Evolutionary conservation across 352 stramenopile genomes (phyloP), one percentile per base, ranked within the genome.

Genomic region (Phytophthora aleatoria): DNA sequence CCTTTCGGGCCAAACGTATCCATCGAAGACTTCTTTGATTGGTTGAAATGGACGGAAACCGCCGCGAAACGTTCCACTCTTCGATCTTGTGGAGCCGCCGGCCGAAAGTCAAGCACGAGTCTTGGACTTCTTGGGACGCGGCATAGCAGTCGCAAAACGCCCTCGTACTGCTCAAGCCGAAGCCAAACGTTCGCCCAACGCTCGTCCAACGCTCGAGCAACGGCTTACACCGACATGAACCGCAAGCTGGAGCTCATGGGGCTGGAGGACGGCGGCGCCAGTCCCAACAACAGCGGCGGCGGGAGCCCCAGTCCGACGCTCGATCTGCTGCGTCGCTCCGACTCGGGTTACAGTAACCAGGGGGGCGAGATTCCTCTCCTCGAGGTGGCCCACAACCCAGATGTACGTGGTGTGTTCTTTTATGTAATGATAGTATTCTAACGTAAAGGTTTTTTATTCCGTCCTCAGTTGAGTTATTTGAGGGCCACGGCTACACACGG

Each of bases 161-260:
- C 61, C 63, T 57, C 64, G 67, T 47, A 45, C 30, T 28, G 47
- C 71, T 42, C 56, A 57, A 57, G 38, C 47, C 48, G 13, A 38
- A 55, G 43, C 42, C 41, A 13, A 51, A 61, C 59, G 47, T 28
- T 54, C 24, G 27, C 30, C 8, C 56, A 43, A 43, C 48, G 48
- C 33, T 43, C 35, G 8, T 43, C 9, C n/a, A 61, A 69, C 64
- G 51, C 43, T 47, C 39, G 36, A 47, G 44, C 31, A 60, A 62
- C 67, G 54, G 53, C 53, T 44, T 28, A 24, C 13, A 35, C 31
- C 45, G 20, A 56, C 1, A 94, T 92, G 83, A 92, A 84, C 65
- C 81, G 83, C 54, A 89, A 87, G 60, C 53, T 94, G 45, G 85
- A 91, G 64, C 85, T 94, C 65, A 71, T 87, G 63, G 74, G 82